Evolutionary conservation across 2,329 filamentous ascomycete genomes (phyloP).

Genomic region (Diplocarpon mali): DNA sequence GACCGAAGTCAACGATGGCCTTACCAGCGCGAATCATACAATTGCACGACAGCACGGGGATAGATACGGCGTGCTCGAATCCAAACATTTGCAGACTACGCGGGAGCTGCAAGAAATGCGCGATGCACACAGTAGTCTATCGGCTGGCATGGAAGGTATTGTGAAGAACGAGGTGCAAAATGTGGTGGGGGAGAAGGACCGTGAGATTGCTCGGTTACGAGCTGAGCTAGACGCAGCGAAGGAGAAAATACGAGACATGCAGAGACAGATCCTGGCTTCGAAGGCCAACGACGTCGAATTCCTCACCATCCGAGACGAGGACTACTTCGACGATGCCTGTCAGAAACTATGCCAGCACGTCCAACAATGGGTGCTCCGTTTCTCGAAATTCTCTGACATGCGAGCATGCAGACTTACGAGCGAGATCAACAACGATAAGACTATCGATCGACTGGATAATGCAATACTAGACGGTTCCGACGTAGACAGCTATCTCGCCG

Average conservation of each 20-base stretch:
- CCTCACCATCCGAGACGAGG: constrained; percentile 72
- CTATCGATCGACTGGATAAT: constrained; percentile 89
- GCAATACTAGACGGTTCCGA: constrained; percentile 88
- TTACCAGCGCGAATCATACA: constrained; percentile 66
- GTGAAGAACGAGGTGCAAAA: constrained; percentile 50
- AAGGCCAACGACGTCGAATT: constrained; percentile 59
- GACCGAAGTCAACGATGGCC: constrained; percentile 69
- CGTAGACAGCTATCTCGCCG: constrained; percentile 75
- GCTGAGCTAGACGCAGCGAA: constrained; percentile 64
- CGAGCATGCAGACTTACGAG: constrained; percentile 72
- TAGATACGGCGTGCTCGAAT: constrained; percentile 56
- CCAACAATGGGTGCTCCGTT: constrained; percentile 94
- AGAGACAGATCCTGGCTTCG: constrained; percentile 44
- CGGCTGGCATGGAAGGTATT: constrained; percentile 49
- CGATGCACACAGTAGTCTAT: constrained; percentile 49
- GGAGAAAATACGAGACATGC: constrained; percentile 46
- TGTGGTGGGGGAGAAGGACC: constrained; percentile 69
- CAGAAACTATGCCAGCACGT: constrained; percentile 92
- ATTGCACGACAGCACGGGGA: constrained; percentile 66
- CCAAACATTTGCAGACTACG: constrained; percentile 52
- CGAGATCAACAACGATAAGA: constrained; percentile 84
- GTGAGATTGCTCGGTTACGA: constrained; percentile 68
- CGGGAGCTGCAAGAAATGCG: constrained; percentile 61
- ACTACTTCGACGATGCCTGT: constrained; percentile 90
- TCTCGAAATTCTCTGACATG: constrained; percentile 95